Percentiles rank a stretch among this genome's conserved stretches.
Conservation (phyloP, 805 yeast species). For the Spathaspora boniae region DNA sequence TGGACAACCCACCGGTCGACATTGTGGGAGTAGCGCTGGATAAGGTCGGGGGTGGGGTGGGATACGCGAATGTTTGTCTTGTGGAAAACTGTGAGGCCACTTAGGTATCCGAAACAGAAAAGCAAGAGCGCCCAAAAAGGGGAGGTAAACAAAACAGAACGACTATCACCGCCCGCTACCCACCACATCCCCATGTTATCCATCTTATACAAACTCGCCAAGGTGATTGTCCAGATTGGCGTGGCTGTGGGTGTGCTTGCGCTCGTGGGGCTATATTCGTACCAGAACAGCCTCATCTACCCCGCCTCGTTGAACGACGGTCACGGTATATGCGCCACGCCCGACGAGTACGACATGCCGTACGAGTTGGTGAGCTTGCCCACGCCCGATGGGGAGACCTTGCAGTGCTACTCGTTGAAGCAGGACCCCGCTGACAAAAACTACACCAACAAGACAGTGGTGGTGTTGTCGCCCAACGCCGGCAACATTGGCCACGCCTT, state of each 20-base stretch:
- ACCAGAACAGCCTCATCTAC: slow-evolving; percentile 69
- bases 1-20: slow-evolving; percentile 29
- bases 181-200: no score
- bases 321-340: slow-evolving; percentile 68
- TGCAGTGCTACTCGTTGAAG: slow-evolving; percentile 62
- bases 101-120: no score
- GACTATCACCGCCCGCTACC: no score
- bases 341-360: slow-evolving; percentile 61
- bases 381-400: slow-evolving; percentile 66
- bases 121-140: no score
- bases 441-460: slow-evolving; percentile 61
- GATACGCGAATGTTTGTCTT: no score
- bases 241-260: slow-evolving; percentile 42
- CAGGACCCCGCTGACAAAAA: slow-evolving; percentile 39
- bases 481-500: slow-evolving; percentile 92
- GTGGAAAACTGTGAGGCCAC: no score
- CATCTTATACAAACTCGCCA: slow-evolving; percentile 18
- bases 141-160: no score
- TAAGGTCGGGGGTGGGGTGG: no score
- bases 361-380: slow-evolving; percentile 57
- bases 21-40: no score
- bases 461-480: slow-evolving; percentile 87
- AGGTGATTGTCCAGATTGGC: slow-evolving; percentile 37
- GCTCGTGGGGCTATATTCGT: slow-evolving; percentile 53
- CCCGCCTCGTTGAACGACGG: slow-evolving; percentile 82